Evolutionary conservation across 805 yeast species (phyloP), one percentile per base, ranked within the genome.

Genomic region (Barnettozyma botsteinii): DNA sequence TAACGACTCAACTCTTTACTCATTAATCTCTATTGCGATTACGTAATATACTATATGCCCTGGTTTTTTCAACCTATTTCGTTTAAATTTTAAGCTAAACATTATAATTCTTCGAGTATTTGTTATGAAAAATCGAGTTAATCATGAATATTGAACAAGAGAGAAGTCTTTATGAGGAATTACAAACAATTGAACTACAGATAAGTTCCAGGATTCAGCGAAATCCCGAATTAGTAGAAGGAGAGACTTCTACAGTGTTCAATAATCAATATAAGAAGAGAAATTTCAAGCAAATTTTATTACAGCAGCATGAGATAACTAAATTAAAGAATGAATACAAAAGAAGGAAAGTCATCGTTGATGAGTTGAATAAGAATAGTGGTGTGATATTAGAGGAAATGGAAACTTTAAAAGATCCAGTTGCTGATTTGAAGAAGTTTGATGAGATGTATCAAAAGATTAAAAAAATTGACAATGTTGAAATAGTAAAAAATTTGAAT

Each of bases 101-200:
- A n/a, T n/a, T n/a, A n/a, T n/a, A n/a, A n/a, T n/a, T n/a, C n/a
- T n/a, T n/a, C n/a, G n/a, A n/a, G n/a, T n/a, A n/a, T n/a, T n/a
- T n/a, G n/a, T n/a, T n/a, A n/a, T n/a, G n/a, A n/a, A n/a, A n/a
- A n/a, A n/a, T n/a, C n/a, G n/a, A n/a, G n/a, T n/a, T n/a, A n/a
- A n/a, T n/a, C n/a, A 49, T 53, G 59, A 36, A 65, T 4, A 26
- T 72, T 25, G 80, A 76, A 35, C 47, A 47, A 4, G 56, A 59
- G 28, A 54, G 80, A 36, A 40, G 49, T 4, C 41, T 62, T 1
- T 43, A 76, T 7, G 87, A 81, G 51, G 93, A 84, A 54, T 58
- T 85, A 15, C 95, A 89, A 46, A 61, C 75, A 3, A 70, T 91
- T 4, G 94, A 89, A 51, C 52, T 61, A 22, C 86, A 86, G 0